Evolutionary conservation across 2,329 filamentous ascomycete species (phyloP).

Genomic region (Colletotrichum siamense): DNA sequence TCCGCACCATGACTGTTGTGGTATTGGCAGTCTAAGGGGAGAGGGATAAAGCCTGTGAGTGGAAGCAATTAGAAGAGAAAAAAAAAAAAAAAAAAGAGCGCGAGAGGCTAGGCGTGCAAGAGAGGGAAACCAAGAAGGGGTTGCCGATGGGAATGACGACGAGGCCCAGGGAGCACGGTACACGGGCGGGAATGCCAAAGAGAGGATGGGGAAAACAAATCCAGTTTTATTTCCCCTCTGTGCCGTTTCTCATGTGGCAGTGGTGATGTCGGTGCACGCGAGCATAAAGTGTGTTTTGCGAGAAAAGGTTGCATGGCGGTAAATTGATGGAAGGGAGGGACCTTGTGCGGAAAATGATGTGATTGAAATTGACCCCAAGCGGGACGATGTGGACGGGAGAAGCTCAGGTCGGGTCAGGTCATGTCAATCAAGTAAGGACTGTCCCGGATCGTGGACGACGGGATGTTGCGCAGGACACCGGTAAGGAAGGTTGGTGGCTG

Average conservation of each 20-base stretch:
- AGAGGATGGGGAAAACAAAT: slow-evolving; percentile 14
- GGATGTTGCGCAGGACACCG: background rate
- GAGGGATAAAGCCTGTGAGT: slow-evolving; percentile 5
- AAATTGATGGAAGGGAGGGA: background rate
- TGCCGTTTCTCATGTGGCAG: background rate
- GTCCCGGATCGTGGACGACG: background rate
- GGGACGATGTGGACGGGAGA: too few relatives aligned
- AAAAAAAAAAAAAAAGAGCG: background rate
- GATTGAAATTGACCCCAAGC: too few relatives aligned
- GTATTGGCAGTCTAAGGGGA: background rate
- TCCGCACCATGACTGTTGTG: background rate
- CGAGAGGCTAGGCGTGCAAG: background rate
- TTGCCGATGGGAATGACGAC: slow-evolving; percentile 1
- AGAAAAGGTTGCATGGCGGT: background rate
- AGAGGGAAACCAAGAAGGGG: background rate
- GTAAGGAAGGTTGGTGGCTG: background rate
- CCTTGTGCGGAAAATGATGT: slow-evolving; percentile 7
- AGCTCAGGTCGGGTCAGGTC: background rate
- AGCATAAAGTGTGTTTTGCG: background rate
- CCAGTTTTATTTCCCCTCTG: background rate
- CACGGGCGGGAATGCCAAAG: slow-evolving; percentile 12
- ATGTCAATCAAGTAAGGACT: background rate
- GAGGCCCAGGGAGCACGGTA: slow-evolving; percentile 3
- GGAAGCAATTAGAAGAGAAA: background rate
- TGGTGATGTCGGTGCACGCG: background rate